Evolutionary conservation across 306 rosid species (phyloP).

Genomic region (Pachyrhizus erosus): DNA sequence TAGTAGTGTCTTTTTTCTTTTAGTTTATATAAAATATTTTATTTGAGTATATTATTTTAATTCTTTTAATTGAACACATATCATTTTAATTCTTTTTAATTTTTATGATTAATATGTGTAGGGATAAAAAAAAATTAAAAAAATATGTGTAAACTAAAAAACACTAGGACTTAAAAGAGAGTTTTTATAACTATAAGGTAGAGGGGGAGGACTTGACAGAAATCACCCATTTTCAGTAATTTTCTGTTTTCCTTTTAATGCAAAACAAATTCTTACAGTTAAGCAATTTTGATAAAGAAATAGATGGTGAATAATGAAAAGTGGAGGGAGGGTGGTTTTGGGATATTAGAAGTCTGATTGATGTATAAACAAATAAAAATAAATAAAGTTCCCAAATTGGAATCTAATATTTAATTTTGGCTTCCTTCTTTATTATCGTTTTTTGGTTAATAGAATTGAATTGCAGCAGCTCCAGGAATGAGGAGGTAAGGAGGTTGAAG

Average conservation of each 20-base stretch:
- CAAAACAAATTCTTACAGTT: not conserved
- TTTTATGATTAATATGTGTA: too few relatives aligned
- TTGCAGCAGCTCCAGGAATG: slow-evolving; percentile 37
- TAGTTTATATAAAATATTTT: too few relatives aligned
- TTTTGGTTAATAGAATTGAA: slow-evolving; percentile 39
- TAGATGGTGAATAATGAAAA: not conserved
- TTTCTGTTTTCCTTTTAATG: not conserved
- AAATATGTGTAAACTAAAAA: too few relatives aligned
- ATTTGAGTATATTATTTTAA: too few relatives aligned
- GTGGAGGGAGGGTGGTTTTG: not conserved
- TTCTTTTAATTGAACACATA: too few relatives aligned
- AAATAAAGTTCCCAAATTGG: slow-evolving; percentile 26
- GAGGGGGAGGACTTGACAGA: too few relatives aligned
- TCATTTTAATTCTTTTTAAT: too few relatives aligned
- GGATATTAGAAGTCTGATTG: not conserved
- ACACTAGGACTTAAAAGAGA: too few relatives aligned
- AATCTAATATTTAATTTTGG: slow-evolving; percentile 7
- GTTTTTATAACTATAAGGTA: too few relatives aligned
- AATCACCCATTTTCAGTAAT: too few relatives aligned
- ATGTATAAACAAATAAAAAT: not conserved
- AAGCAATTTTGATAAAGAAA: not conserved
- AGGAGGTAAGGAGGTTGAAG: not conserved
- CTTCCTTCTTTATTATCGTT: slow-evolving; percentile 36
- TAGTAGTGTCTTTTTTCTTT: too few relatives aligned
- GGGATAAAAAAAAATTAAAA: too few relatives aligned